Evolutionary conservation across 306 rosid genomes (phyloP).

Genomic region (Pterocarpus santalinus): DNA sequence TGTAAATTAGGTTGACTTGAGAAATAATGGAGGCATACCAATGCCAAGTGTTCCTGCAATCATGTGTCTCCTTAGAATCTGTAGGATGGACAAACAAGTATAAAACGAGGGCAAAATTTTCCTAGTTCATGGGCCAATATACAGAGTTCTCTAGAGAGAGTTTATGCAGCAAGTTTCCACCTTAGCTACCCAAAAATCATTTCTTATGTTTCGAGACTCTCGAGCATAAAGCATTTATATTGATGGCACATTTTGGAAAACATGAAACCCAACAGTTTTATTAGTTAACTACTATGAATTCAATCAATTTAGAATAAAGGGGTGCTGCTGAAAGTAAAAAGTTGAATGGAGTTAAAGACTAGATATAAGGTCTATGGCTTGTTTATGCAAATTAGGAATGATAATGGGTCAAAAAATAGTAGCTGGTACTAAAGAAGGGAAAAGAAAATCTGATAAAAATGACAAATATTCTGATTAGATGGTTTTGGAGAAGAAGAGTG

Average conservation of each 20-base stretch:
- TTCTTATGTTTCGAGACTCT: neutral
- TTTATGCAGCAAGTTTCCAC: too few relatives aligned
- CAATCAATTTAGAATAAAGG: constrained; percentile 25
- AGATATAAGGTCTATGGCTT: neutral
- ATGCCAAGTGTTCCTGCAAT: neutral
- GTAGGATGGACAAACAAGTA: too few relatives aligned
- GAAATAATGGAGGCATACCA: neutral
- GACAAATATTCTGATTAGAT: neutral
- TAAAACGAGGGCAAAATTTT: too few relatives aligned
- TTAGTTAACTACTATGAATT: neutral
- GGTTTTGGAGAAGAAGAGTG: constrained; percentile 10
- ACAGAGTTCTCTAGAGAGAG: too few relatives aligned
- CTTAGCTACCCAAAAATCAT: neutral
- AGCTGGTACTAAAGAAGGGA: too few relatives aligned
- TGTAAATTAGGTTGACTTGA: neutral
- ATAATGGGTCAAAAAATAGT: neutral
- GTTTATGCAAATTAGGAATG: constrained; percentile 17
- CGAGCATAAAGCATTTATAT: neutral
- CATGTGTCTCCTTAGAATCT: too few relatives aligned
- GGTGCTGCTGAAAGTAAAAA: neutral
- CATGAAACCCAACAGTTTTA: neutral
- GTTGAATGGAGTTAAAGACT: neutral
- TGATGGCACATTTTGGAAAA: constrained; percentile 10
- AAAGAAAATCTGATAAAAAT: too few relatives aligned
- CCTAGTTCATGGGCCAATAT: neutral